Percentiles rank a stretch among this genome's conserved stretches.
These are phyloP conservation scores for Corymbia citriodora DNA, from an alignment of 441 rosid species.

Conservation along the genomic window DNA sequence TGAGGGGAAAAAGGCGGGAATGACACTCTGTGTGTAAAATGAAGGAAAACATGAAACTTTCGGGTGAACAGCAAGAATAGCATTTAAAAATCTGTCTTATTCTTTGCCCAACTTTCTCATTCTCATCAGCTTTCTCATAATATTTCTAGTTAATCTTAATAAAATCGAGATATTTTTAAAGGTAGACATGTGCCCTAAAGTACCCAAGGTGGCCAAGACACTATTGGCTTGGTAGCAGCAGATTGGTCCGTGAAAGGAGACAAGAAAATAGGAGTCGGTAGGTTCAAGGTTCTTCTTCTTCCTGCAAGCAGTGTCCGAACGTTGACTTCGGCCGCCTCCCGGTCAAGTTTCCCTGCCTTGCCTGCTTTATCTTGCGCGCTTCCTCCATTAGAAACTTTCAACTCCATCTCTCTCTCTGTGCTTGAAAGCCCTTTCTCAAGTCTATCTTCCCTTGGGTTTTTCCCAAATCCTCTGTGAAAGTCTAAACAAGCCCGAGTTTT, in stretches of 20 bases:
- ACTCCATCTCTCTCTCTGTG: not conserved
- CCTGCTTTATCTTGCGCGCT: not conserved
- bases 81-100: not conserved
- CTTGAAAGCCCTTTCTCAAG: not conserved
- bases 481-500: not conserved
- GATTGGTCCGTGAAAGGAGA: not conserved
- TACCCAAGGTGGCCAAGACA: not conserved
- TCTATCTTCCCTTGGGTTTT: not conserved
- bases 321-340: not conserved
- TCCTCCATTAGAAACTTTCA: not conserved
- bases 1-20: not conserved
- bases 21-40: not conserved
- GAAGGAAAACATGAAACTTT: not conserved
- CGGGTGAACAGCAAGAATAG: fast-evolving
- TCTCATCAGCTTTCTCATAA: not conserved
- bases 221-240: not conserved
- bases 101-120: not conserved
- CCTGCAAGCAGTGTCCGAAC: not conserved
- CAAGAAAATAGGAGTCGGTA: not conserved
- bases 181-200: not conserved
- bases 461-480: not conserved
- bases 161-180: not conserved
- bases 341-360: not conserved
- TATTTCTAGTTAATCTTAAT: not conserved
- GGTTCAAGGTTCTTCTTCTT: not conserved